Conservation (phyloP, 2,329 filamentous ascomycete genomes). For the Neoscytalidium dimidiatum region DNA sequence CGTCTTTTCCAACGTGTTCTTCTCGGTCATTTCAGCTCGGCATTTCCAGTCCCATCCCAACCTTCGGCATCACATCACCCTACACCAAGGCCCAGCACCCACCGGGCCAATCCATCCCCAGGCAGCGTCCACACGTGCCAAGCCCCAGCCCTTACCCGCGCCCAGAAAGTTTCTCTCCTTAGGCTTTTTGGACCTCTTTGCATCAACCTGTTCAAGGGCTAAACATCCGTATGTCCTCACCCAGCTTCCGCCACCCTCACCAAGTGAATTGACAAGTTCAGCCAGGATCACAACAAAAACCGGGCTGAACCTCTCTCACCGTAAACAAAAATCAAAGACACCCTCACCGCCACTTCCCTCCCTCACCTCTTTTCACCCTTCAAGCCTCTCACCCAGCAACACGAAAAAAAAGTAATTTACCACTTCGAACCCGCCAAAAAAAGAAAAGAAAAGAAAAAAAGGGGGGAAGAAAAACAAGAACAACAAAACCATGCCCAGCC, state of each 20-base stretch:
- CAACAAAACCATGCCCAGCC: conserved; percentile 4
- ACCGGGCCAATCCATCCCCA: not conserved
- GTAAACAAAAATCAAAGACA: not conserved
- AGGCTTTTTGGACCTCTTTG: not conserved
- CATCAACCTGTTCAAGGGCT: not conserved
- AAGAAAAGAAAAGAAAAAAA: not conserved
- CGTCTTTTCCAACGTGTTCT: conserved; percentile 3
- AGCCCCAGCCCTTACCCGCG: not conserved
- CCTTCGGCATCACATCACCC: not conserved
- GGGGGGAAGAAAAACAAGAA: not conserved
- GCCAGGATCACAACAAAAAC: not conserved
- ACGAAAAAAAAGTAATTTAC: too few species aligned
- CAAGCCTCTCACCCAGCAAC: not conserved
- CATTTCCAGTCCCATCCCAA: not conserved
- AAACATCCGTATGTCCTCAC: not conserved
- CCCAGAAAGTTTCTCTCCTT: not conserved
- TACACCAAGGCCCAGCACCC: not conserved
- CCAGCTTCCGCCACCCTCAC: not conserved
- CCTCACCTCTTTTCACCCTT: not conserved
- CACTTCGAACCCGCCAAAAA: not conserved
- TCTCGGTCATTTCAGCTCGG: not conserved
- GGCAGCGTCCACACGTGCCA: not conserved
- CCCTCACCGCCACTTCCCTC: not conserved
- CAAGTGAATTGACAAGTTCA: not conserved
- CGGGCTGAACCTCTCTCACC: not conserved